phyloP scores from a whole-genome alignment of 2,329 filamentous ascomycete species.

The Aspergillus cejpii region DNA sequence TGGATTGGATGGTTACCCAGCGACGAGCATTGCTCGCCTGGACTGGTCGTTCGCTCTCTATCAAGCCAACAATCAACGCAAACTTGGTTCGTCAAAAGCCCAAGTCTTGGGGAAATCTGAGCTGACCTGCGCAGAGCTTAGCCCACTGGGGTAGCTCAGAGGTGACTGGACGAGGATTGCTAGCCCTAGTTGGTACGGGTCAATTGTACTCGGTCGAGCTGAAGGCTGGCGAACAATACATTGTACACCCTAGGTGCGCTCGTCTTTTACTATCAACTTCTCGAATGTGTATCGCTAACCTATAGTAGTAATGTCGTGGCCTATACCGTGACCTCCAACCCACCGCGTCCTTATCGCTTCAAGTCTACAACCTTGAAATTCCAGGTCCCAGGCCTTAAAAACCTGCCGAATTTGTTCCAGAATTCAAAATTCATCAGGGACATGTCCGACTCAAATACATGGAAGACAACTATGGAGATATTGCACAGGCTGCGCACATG shows the following conservation, averaged over 20 bases:
- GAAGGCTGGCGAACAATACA: conserved; percentile 76
- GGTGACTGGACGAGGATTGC: conserved; percentile 78
- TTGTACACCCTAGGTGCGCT: conserved; percentile 67
- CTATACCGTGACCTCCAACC: conserved; percentile 68
- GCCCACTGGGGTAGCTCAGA: conserved; percentile 89
- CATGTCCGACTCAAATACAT: conserved; percentile 64
- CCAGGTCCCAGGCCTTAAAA: conserved; percentile 62
- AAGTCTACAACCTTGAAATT: conserved; percentile 67
- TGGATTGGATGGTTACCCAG: conserved; percentile 92
- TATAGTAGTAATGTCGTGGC: conserved; percentile 70
- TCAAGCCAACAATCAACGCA: conserved; percentile 68
- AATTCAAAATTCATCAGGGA: conserved; percentile 65
- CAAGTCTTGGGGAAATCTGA: background rate
- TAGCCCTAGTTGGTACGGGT: conserved; percentile 76
- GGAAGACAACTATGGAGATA: conserved; percentile 60
- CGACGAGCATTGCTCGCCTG: conserved; percentile 86
- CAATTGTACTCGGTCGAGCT: conserved; percentile 83
- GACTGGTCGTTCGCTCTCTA: conserved; percentile 79
- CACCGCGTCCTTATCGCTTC: conserved; percentile 79
- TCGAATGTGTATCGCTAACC: conserved; percentile 7
- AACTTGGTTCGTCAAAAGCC: conserved; percentile 50
- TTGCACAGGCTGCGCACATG: conserved; percentile 67
- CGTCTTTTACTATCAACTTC: background rate
- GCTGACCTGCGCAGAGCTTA: conserved; percentile 52
- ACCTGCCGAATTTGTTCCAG: conserved; percentile 58